Percentiles rank a stretch among this genome's conserved stretches.
Evolutionary conservation across 805 yeast species (phyloP).

Genomic region (Candida vaughaniae): DNA sequence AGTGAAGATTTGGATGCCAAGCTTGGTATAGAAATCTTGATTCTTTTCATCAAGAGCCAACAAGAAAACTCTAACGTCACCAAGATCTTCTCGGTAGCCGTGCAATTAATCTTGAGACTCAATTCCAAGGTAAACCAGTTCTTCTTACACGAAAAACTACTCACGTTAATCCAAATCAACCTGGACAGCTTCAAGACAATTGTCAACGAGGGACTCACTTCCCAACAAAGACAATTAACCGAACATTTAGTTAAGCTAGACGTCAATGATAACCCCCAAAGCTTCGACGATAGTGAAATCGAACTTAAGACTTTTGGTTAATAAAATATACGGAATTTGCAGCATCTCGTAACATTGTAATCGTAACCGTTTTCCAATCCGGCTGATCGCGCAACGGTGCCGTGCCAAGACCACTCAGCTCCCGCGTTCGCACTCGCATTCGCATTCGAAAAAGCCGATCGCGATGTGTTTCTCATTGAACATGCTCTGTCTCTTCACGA

Average conservation of each 20-base stretch:
- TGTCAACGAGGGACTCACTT: conserved; percentile 36
- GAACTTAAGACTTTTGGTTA: conserved; percentile 27
- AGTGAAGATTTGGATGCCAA: conserved; percentile 16
- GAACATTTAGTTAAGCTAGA: conserved; percentile 42
- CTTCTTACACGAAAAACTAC: conserved; percentile 47
- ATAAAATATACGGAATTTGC: neutral
- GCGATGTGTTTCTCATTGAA: no score
- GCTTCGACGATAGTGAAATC: conserved; percentile 15
- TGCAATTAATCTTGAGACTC: conserved; percentile 37
- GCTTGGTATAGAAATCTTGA: conserved; percentile 48
- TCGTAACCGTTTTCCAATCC: no score
- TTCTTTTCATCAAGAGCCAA: conserved; percentile 39
- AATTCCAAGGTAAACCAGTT: conserved; percentile 17
- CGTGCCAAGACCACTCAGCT: no score
- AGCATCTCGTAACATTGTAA: neutral
- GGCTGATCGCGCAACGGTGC: neutral
- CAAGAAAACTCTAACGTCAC: conserved; percentile 26
- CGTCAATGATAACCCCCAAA: conserved; percentile 11
- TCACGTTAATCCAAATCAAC: conserved; percentile 45
- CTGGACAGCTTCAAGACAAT: conserved; percentile 50
- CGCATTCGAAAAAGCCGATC: no score
- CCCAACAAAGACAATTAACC: conserved; percentile 40
- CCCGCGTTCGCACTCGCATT: no score
- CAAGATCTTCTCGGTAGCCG: conserved; percentile 29
- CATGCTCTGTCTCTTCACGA: no score